These are phyloP conservation scores for Thalassiosira ordinaria DNA, from an alignment of 352 stramenopile genomes.

Conservation along the genomic window DNA sequence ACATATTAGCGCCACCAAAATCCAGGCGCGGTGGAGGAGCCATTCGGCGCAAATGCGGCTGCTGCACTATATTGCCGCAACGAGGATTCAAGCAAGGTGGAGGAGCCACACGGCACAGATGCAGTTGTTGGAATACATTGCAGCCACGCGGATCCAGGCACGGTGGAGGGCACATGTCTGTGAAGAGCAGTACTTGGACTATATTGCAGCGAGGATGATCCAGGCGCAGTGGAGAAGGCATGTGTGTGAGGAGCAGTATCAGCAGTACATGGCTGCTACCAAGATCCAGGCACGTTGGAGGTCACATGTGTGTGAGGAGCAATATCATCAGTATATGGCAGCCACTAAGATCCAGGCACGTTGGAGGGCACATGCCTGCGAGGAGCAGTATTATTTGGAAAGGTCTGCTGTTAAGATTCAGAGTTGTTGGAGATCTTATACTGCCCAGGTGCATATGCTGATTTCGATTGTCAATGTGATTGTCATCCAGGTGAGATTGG, in stretches of 20 bases:
- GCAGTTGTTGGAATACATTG: neutral
- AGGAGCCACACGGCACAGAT: neutral
- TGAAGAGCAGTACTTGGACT: neutral
- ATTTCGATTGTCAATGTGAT: slow-evolving; percentile 63
- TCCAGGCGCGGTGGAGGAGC: slow-evolving; percentile 66
- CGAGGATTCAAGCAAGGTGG: no score
- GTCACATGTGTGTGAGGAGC: neutral
- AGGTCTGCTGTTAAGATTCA: slow-evolving; percentile 60
- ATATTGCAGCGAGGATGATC: slow-evolving; percentile 12
- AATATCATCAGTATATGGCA: slow-evolving; percentile 11
- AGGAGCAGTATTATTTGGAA: slow-evolving; percentile 13
- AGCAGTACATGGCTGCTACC: slow-evolving; percentile 12
- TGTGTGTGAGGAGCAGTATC: slow-evolving; percentile 2
- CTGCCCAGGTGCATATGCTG: slow-evolving; percentile 52
- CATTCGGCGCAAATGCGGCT: slow-evolving; percentile 1
- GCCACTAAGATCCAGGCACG: slow-evolving; percentile 7
- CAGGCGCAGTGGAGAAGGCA: slow-evolving; percentile 15
- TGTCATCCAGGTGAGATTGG: slow-evolving; percentile 50
- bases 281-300: slow-evolving; percentile 68
- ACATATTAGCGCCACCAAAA: slow-evolving; percentile 46
- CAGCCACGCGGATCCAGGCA: neutral
- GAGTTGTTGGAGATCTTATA: slow-evolving; percentile 50
- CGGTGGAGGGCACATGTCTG: neutral
- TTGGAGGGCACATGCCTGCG: slow-evolving; percentile 13
- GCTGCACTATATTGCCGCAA: slow-evolving; percentile 8